Percentiles rank a stretch among this genome's conserved stretches.
Conservation (phyloP, 805 yeast genomes). For the Myxozyma geophila region DNA sequence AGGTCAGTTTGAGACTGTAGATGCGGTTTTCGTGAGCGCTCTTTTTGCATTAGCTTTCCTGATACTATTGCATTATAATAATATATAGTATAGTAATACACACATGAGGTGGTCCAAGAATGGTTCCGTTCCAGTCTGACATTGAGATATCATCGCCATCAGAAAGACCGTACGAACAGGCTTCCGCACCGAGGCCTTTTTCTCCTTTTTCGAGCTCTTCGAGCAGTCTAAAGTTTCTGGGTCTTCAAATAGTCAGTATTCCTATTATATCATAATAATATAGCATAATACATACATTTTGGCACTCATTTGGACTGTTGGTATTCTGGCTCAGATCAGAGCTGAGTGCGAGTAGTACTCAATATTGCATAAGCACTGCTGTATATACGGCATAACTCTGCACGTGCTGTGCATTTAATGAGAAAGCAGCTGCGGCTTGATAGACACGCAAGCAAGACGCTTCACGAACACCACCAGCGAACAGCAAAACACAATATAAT, state of each 20-base stretch:
- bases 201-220: slow-evolving; percentile 99
- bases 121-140: slow-evolving; percentile 98
- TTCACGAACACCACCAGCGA: not conserved
- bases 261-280: no score
- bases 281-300: slow-evolving; percentile 25
- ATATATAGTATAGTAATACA: not conserved
- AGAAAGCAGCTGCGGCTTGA: not conserved
- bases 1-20: slow-evolving; percentile 77
- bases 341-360: not conserved
- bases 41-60: slow-evolving; percentile 33
- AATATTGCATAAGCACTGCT: not conserved
- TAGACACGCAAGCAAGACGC: no score
- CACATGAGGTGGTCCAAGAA: slow-evolving; percentile 91
- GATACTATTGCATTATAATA: not conserved
- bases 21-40: slow-evolving; percentile 89
- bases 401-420: not conserved
- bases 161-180: slow-evolving; percentile 91
- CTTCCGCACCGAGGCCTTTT: slow-evolving; percentile 95
- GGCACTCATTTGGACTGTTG: slow-evolving; percentile 27
- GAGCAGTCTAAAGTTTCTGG: slow-evolving; percentile 90
- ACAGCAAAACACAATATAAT: not conserved
- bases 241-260: slow-evolving; percentile 46
- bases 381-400: not conserved
- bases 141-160: slow-evolving; percentile 89
- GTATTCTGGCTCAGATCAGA: not conserved